These are phyloP conservation scores for Carpinus viminea DNA, from an alignment of 306 rosid genomes.

Conservation along the genomic window DNA sequence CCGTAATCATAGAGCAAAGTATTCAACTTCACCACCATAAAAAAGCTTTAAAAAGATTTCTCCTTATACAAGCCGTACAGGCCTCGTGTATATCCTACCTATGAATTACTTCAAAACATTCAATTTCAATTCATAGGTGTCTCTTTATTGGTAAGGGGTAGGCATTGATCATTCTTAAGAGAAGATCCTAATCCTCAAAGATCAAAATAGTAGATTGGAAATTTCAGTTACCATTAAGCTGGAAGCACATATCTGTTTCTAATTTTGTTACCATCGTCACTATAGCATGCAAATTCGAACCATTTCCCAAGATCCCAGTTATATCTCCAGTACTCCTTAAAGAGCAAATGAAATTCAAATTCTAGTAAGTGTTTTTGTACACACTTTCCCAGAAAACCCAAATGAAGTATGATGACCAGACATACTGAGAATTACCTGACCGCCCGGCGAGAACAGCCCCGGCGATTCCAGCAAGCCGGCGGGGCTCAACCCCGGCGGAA, in stretches of 20 bases:
- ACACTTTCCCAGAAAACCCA: background rate
- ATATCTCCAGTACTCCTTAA: background rate
- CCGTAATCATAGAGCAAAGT: background rate
- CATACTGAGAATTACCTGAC: slow-evolving; percentile 51
- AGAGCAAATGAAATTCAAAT: background rate
- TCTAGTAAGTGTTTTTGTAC: background rate
- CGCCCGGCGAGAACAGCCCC: slow-evolving; percentile 48
- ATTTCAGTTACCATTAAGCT: background rate
- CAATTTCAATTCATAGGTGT: background rate
- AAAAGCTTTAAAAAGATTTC: background rate
- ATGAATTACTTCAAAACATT: background rate
- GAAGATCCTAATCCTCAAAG: background rate
- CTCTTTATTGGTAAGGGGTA: background rate
- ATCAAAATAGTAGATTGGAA: background rate
- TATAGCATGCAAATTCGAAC: background rate
- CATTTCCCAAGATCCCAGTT: background rate
- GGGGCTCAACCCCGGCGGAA: slow-evolving; percentile 28
- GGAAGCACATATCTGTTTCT: background rate
- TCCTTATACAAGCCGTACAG: background rate
- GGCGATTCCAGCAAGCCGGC: slow-evolving; percentile 43
- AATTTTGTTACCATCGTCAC: background rate
- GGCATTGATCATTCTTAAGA: background rate
- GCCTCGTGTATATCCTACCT: background rate
- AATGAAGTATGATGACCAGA: background rate
- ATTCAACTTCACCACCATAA: background rate